These are phyloP conservation scores for Drechslerella dactyloides DNA, from an alignment of 2,329 filamentous ascomycete species.

Conservation along the genomic window DNA sequence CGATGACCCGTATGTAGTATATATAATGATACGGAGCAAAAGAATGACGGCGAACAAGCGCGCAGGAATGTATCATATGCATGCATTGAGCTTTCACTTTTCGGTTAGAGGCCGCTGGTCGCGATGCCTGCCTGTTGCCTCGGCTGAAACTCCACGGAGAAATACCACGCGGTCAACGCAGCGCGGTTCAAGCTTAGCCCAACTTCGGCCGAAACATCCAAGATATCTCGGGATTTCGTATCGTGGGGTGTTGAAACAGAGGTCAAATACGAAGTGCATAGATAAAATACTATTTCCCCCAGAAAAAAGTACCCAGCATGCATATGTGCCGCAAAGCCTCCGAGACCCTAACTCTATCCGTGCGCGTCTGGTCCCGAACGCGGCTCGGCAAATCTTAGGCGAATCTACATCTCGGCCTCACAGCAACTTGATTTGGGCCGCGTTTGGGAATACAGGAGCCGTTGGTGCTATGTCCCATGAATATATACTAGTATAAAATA, in stretches of 20 bases:
- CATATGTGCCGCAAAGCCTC: neutral
- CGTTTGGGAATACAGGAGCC: no score
- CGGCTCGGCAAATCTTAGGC: neutral
- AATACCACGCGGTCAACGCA: constrained; percentile 45
- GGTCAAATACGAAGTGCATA: neutral
- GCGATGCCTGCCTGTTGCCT: constrained; percentile 40
- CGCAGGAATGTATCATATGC: constrained; percentile 25
- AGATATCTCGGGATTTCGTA: neutral
- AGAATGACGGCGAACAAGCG: neutral
- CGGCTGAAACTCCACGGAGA: constrained; percentile 37
- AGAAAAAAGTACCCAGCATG: neutral
- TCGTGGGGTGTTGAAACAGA: neutral
- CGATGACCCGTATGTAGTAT: neutral
- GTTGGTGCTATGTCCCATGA: no score
- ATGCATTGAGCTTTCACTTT: constrained; percentile 11
- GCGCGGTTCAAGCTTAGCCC: neutral
- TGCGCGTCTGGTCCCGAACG: neutral
- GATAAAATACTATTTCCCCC: neutral
- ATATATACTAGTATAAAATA: constrained; percentile 13
- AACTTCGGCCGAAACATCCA: neutral
- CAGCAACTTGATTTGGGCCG: no score
- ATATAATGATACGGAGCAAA: neutral
- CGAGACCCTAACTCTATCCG: neutral
- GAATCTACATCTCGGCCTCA: neutral
- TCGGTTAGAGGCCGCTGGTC: constrained; percentile 29